Percentiles rank a stretch among this genome's conserved stretches.
phyloP scores from a whole-genome alignment of 2,329 filamentous ascomycete species.

The Lojkania enalia region DNA sequence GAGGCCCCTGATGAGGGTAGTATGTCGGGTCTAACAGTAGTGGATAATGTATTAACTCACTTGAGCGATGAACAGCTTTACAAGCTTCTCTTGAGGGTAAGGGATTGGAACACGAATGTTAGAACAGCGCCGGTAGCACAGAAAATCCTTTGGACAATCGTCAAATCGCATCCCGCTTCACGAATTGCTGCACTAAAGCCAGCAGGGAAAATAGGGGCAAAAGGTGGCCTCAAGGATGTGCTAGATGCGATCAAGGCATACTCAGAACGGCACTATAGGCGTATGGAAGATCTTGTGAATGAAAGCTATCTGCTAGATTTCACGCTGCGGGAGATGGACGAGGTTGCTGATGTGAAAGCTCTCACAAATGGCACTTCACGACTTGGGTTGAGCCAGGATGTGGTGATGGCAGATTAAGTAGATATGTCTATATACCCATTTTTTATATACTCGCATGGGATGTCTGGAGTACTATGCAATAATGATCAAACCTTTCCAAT shows the following conservation, averaged over 20 bases:
- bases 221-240: slow-evolving; percentile 70
- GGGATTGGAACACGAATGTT: slow-evolving; percentile 98
- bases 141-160: slow-evolving; percentile 76
- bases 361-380: slow-evolving; percentile 30
- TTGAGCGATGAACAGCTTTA: slow-evolving; percentile 87
- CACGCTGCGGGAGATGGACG: slow-evolving; percentile 91
- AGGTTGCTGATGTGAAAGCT: slow-evolving; percentile 48
- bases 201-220: slow-evolving; percentile 36
- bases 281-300: slow-evolving; percentile 86
- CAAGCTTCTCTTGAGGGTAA: slow-evolving; percentile 74
- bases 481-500: too few relatives aligned
- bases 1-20: slow-evolving; percentile 64
- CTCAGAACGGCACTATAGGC: slow-evolving; percentile 88
- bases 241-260: slow-evolving; percentile 86
- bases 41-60: slow-evolving; percentile 80
- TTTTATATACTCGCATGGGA: too few relatives aligned
- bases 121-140: slow-evolving; percentile 84
- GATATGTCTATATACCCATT: background rate
- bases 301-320: slow-evolving; percentile 95
- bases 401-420: slow-evolving; percentile 37
- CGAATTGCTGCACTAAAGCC: slow-evolving; percentile 69
- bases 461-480: too few relatives aligned
- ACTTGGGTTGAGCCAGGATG: slow-evolving; percentile 28
- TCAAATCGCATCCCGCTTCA: slow-evolving; percentile 78
- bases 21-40: slow-evolving; percentile 64